These are phyloP conservation scores for Panicum hallii DNA, from an alignment of 202 grass and related monocot genomes.

Conservation along the genomic window DNA sequence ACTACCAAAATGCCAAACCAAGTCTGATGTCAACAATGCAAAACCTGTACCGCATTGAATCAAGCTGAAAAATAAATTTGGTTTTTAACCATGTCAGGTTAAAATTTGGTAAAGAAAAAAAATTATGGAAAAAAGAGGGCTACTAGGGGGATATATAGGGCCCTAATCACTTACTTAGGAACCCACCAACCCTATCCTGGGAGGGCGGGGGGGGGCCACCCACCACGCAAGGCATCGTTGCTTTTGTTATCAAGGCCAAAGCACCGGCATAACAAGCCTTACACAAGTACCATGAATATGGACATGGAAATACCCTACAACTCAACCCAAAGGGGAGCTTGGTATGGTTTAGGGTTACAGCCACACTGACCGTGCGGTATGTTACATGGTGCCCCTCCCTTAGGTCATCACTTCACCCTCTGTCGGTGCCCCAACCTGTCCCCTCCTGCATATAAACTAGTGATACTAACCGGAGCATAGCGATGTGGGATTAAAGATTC, in stretches of 20 bases:
- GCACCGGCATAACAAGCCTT: constrained; percentile 42
- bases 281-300: no score
- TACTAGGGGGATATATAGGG: constrained; percentile 49
- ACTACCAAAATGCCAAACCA: no score
- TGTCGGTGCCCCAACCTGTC: rapidly evolving
- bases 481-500: constrained; percentile 33
- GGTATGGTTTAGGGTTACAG: constrained; percentile 30
- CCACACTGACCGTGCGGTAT: neutral
- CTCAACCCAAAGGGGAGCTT: constrained; percentile 23
- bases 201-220: no score
- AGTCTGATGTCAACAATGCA: no score
- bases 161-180: neutral
- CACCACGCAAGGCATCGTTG: constrained; percentile 39
- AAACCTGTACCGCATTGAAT: no score
- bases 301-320: neutral
- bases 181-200: constrained; percentile 8
- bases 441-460: neutral
- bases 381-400: neutral
- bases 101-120: no score
- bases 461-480: neutral
- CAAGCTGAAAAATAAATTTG: no score
- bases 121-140: constrained; percentile 25
- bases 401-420: constrained; percentile 44
- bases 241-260: constrained; percentile 50
- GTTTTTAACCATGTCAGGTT: no score